A percentile compares a stretch with the other conserved stretches of the same genome.
Conservation (phyloP, 1,284 basidiomycete species). For the Irpex rosettiformis region DNA sequence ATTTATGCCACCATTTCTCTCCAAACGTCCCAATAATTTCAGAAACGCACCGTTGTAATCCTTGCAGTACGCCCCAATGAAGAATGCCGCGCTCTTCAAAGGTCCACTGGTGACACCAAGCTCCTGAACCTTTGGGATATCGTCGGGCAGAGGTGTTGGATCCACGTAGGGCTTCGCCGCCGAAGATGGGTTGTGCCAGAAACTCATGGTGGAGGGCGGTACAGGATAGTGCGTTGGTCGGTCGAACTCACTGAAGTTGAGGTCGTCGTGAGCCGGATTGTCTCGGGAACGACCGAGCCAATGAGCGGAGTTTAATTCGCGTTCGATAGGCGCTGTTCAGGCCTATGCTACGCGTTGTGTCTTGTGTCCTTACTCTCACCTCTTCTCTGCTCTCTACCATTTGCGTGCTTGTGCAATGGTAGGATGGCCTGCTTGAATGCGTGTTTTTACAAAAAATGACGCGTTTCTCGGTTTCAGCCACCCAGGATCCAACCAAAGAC, state of each 20-base stretch:
- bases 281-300: conserved; percentile 14
- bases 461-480: conserved; percentile 20
- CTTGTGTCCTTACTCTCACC: neutral
- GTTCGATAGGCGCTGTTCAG: neutral
- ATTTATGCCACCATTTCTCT: neutral
- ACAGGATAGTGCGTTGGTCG: neutral
- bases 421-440: neutral
- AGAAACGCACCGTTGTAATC: conserved; percentile 92
- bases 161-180: conserved; percentile 52
- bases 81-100: conserved; percentile 95
- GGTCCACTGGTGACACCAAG: conserved; percentile 92
- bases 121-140: conserved; percentile 85
- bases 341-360: too few relatives aligned
- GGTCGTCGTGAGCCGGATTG: conserved; percentile 17
- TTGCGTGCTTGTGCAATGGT: neutral
- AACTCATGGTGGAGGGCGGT: conserved; percentile 43
- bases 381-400: neutral
- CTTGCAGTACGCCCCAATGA: conserved; percentile 95
- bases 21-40: too few relatives aligned
- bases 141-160: conserved; percentile 70
- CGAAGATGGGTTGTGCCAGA: conserved; percentile 41
- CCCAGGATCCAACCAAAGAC: conserved; percentile 45
- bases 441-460: neutral
- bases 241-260: neutral
- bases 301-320: conserved; percentile 12